These are phyloP conservation scores for Candida labiduridarum DNA, from an alignment of 1,139 yeast species.

Conservation along the genomic window DNA sequence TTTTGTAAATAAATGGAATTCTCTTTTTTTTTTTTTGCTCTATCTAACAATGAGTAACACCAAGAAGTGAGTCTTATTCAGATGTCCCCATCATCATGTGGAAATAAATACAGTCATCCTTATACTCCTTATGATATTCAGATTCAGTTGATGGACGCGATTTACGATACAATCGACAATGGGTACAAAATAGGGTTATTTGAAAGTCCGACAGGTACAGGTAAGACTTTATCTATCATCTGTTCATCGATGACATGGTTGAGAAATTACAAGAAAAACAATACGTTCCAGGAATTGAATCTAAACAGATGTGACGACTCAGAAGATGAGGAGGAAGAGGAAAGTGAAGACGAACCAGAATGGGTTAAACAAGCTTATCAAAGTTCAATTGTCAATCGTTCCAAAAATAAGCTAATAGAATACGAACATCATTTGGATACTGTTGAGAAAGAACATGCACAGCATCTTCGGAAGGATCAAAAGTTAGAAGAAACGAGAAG, in stretches of 20 bases:
- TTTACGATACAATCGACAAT: constrained; percentile 62
- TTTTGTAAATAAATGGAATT: neutral
- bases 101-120: constrained; percentile 64
- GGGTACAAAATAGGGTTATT: constrained; percentile 75
- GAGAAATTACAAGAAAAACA: constrained; percentile 54
- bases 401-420: constrained; percentile 34
- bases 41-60: neutral
- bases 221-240: constrained; percentile 84
- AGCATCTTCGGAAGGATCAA: constrained; percentile 16
- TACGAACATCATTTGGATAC: constrained; percentile 44
- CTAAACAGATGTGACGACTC: constrained; percentile 24
- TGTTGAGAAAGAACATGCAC: constrained; percentile 20
- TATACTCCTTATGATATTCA: constrained; percentile 82
- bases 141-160: constrained; percentile 69
- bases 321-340: constrained; percentile 17
- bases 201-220: constrained; percentile 96
- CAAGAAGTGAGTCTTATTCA: neutral
- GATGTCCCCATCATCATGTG: constrained; percentile 1
- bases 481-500: constrained; percentile 2
- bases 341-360: constrained; percentile 57
- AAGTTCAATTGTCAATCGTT: constrained; percentile 31
- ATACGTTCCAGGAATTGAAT: constrained; percentile 33
- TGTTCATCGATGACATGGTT: constrained; percentile 90
- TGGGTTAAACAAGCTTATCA: constrained; percentile 56
- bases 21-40: neutral